Conservation (phyloP, 768 basidiomycete species). For the Amanita subjunquillea region DNA sequence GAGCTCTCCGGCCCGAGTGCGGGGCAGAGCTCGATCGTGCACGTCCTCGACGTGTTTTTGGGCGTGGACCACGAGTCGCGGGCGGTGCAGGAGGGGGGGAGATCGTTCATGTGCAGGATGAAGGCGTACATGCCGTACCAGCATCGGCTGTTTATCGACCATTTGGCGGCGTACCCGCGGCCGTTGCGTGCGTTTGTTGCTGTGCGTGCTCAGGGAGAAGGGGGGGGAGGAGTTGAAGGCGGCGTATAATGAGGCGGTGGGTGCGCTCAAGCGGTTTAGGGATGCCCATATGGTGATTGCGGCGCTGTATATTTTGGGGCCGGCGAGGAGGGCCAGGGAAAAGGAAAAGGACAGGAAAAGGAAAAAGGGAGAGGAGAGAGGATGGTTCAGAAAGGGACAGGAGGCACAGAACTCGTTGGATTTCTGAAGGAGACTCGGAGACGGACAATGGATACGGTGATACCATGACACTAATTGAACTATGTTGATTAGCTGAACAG, state of each 20-base stretch:
- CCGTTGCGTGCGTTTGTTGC: constrained; percentile 49
- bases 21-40: constrained; percentile 73
- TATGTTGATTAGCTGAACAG: too few relatives aligned
- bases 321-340: constrained; percentile 33
- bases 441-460: constrained; percentile 39
- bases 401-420: constrained; percentile 67
- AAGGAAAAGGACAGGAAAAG: constrained; percentile 6
- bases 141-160: constrained; percentile 68
- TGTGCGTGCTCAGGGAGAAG: constrained; percentile 10
- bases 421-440: constrained; percentile 70
- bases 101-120: constrained; percentile 61
- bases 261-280: constrained; percentile 59
- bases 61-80: constrained; percentile 45
- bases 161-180: constrained; percentile 28
- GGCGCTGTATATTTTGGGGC: constrained; percentile 65
- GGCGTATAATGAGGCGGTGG: constrained; percentile 51
- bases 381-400: constrained; percentile 47
- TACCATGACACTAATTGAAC: background rate
- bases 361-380: constrained; percentile 8
- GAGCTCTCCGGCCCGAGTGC: constrained; percentile 74
- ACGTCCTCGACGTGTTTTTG: constrained; percentile 63
- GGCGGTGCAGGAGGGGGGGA: constrained; percentile 9
- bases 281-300: constrained; percentile 74
- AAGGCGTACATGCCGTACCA: constrained; percentile 75
- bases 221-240: constrained; percentile 22